Evolutionary conservation across 768 basidiomycete genomes (phyloP).

Genomic region (Trametes villosa): DNA sequence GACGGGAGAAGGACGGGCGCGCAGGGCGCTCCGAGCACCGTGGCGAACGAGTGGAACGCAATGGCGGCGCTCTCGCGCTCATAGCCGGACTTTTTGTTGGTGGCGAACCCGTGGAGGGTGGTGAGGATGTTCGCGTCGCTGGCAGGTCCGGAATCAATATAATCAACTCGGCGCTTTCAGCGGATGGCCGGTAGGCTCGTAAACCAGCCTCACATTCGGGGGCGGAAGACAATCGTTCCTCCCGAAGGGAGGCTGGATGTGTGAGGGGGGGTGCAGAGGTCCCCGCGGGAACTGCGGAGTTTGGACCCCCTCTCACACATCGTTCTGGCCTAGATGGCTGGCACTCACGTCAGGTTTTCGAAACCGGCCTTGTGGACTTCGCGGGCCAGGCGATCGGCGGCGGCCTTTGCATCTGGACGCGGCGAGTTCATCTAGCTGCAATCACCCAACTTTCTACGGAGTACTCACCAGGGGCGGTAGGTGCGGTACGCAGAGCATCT

Average conservation of each 20-base stretch:
- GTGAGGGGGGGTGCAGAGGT: too few species aligned
- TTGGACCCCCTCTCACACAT: too few species aligned
- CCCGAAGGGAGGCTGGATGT: not conserved
- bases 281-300: too few species aligned
- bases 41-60: conserved; percentile 75
- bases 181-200: too few species aligned
- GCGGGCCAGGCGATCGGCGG: conserved; percentile 79
- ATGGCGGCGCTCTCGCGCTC: conserved; percentile 88
- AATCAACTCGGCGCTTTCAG: not conserved
- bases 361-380: conserved; percentile 68
- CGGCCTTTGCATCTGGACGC: conserved; percentile 75
- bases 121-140: conserved; percentile 68
- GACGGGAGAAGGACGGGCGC: conserved; percentile 79
- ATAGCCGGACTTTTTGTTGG: conserved; percentile 85
- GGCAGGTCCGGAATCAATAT: conserved; percentile 8
- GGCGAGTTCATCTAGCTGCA: not conserved
- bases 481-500: conserved; percentile 42
- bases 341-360: conserved; percentile 64
- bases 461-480: conserved; percentile 42
- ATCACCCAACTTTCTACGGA: not conserved
- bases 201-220: too few species aligned
- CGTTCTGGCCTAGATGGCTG: too few species aligned
- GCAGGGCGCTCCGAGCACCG: conserved; percentile 66
- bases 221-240: too few species aligned
- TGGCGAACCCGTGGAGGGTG: conserved; percentile 68